Percentiles rank a stretch among this genome's conserved stretches.
These are phyloP conservation scores for Pyracantha coccinea DNA, from an alignment of 331 rosid species.

Conservation along the genomic window DNA sequence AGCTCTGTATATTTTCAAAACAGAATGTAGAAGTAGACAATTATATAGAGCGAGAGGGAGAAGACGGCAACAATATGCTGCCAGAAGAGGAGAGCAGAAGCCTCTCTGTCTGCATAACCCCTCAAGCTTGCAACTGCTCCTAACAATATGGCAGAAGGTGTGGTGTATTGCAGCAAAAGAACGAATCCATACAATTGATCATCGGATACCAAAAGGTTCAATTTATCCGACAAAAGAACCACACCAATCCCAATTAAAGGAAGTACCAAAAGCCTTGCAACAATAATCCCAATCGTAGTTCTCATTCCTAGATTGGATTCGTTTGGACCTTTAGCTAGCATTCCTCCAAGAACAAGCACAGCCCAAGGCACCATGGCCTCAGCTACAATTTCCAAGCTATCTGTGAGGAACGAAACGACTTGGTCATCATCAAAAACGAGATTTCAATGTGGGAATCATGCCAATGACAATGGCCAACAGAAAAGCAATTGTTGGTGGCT, in stretches of 20 bases:
- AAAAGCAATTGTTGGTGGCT: conserved; percentile 39
- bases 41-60: conserved; percentile 24
- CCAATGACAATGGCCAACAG: conserved; percentile 30
- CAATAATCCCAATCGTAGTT: conserved; percentile 33
- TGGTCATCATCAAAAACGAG: conserved; percentile 23
- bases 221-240: conserved; percentile 12
- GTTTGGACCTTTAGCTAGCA: conserved; percentile 41
- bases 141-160: conserved; percentile 38
- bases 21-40: conserved; percentile 21
- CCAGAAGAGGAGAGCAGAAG: conserved; percentile 42
- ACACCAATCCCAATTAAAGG: conserved; percentile 38
- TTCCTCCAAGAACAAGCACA: conserved; percentile 42
- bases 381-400: conserved; percentile 28
- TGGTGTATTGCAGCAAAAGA: conserved; percentile 39
- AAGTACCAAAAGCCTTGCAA: conserved; percentile 42
- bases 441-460: conserved; percentile 22
- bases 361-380: conserved; percentile 42
- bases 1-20: neutral
- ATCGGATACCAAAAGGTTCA: conserved; percentile 16
- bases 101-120: conserved; percentile 45
- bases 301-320: conserved; percentile 29
- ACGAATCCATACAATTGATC: conserved; percentile 33
- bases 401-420: conserved; percentile 19
- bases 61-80: conserved; percentile 40
- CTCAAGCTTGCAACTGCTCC: conserved; percentile 46